Evolutionary conservation across 2,329 filamentous ascomycete species (phyloP).

Genomic region (Coniella vitis): DNA sequence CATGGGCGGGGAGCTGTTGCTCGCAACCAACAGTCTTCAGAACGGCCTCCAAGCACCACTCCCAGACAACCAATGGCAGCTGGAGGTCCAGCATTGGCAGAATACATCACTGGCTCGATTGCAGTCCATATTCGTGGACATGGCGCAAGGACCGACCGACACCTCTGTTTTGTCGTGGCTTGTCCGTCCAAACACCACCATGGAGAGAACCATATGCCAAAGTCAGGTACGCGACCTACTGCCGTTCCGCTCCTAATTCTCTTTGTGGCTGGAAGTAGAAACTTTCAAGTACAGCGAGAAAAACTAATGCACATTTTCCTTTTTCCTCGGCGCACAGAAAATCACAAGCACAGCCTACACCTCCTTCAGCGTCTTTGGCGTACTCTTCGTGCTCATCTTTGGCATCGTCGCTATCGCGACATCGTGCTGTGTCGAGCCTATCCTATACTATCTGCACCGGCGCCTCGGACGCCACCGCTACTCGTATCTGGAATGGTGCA

Average conservation of each 20-base stretch:
- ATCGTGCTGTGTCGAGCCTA: conserved; percentile 17
- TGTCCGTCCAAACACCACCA: too few species aligned
- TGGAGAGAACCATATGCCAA: too few species aligned
- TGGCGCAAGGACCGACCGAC: conserved; percentile 5
- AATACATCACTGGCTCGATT: conserved; percentile 1
- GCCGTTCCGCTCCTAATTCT: too few species aligned
- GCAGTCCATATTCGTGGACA: conserved; percentile 10
- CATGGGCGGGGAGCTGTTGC: too few species aligned
- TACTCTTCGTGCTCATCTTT: conserved; percentile 19
- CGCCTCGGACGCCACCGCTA: conserved; percentile 15
- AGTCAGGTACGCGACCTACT: too few species aligned
- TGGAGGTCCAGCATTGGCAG: conserved; percentile 17
- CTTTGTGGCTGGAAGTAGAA: too few species aligned
- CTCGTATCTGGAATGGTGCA: conserved; percentile 20
- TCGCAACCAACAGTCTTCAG: not conserved
- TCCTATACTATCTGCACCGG: conserved; percentile 12
- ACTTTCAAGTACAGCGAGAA: too few species aligned
- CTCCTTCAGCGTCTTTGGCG: conserved; percentile 24
- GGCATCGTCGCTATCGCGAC: conserved; percentile 17
- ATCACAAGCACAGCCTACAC: conserved; percentile 18
- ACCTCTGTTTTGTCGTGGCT: too few species aligned
- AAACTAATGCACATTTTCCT: too few species aligned
- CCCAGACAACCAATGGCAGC: conserved; percentile 16
- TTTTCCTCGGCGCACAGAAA: too few species aligned
- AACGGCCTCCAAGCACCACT: not conserved